Evolutionary conservation across 352 stramenopile genomes (phyloP), one percentile per base, ranked within the genome.

Genomic region (Globisporangium barbulae): DNA sequence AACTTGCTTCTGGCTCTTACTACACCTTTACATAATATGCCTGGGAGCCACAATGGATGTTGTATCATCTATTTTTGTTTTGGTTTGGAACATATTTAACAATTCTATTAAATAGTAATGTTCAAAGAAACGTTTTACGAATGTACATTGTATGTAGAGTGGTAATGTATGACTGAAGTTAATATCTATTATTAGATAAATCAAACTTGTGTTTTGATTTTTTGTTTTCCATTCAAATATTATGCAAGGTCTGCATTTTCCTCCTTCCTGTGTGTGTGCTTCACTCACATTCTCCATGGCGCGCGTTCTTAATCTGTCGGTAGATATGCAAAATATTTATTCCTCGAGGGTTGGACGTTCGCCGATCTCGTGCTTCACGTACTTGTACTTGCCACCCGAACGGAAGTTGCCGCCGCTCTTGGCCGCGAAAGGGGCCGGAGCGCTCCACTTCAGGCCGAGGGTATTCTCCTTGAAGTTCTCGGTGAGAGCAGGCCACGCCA

Each of bases 301-400:
- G n/a, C 42, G 37, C 37, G 19, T 28, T 49, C 28, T 33, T 50
- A 28, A 19, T 57, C 50, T 41, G 2, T 2, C 25, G 25, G 25
- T 28, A 42, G 50, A 57, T 57, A 39, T 45, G 33, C 49, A 55
- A 28, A 21, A 21, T 17, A 54, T 61, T 53, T 78, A 75, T 54
- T 91, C 83, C 31, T 90, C 85, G 21, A 91, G 71, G 64, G 78
- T 85, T 22, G 85, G 85, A 59, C 77, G 70, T 70, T 91, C 85
- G 37, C 85, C 85, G 55, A 94, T 81, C 76, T 94, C 85, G 45
- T 48, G 72, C 61, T 78, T 78, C 56, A 85, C 70, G 67, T 80
- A 94, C 71, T 92, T 94, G 81, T 89, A 91, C 85, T 90, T 91
- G 76, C 81, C 82, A 35, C 67, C 63, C 31, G 65, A 63, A 47